Conservation (phyloP, 108 stramenopile genomes). For the Poteriospumella lacustris region DNA sequence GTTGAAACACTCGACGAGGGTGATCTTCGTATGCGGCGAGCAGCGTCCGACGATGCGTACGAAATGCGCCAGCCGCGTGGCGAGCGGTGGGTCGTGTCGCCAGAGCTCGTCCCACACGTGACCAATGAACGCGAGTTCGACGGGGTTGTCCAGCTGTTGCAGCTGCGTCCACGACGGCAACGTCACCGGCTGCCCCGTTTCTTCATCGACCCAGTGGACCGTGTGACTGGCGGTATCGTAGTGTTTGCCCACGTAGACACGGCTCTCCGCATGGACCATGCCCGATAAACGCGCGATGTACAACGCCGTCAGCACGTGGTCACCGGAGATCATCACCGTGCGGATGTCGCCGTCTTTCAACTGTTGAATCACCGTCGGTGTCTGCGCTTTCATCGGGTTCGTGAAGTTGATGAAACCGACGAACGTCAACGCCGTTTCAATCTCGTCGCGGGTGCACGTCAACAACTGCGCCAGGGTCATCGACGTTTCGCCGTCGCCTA, state of each 20-base stretch:
- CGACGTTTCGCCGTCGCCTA: conserved; percentile 49
- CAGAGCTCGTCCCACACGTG: too few relatives aligned
- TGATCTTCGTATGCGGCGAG: neutral
- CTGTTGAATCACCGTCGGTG: conserved; percentile 51
- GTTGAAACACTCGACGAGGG: neutral
- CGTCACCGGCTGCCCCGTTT: too few relatives aligned
- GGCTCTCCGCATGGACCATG: too few relatives aligned
- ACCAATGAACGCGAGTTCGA: too few relatives aligned
- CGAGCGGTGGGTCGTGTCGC: neutral
- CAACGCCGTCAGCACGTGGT: conserved; percentile 59
- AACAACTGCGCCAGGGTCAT: conserved; percentile 39
- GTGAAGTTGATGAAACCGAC: conserved; percentile 59
- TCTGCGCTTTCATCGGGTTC: conserved; percentile 55
- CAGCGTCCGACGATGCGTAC: neutral
- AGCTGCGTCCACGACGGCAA: too few relatives aligned
- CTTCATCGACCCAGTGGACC: too few relatives aligned
- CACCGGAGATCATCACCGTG: conserved; percentile 60
- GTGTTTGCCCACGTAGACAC: too few relatives aligned
- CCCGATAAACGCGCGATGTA: conserved; percentile 58
- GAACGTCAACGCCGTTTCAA: conserved; percentile 53
- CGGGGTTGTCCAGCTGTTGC: too few relatives aligned
- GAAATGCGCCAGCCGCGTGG: neutral
- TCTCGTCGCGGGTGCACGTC: conserved; percentile 44
- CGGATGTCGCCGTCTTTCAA: conserved; percentile 52
- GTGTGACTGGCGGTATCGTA: too few relatives aligned